phyloP scores from a whole-genome alignment of 148 eudicot genomes.

The Heliamphora exappendiculata region DNA sequence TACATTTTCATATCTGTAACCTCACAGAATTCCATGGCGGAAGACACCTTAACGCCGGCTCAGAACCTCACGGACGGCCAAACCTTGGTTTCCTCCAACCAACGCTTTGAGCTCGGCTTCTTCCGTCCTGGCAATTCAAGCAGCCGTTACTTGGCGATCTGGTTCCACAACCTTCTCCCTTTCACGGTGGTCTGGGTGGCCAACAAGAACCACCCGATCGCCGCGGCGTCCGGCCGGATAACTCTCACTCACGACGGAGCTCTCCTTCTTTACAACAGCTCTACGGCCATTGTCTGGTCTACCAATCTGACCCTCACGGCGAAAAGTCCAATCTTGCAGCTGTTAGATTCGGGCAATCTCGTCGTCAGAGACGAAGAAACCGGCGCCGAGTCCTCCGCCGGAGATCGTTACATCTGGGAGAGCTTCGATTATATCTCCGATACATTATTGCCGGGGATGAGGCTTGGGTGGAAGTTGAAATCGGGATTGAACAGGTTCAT shows the following conservation, averaged over 20 bases:
- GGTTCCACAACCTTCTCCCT: constrained; percentile 5
- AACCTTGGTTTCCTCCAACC: constrained; percentile 13
- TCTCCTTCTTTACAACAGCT: neutral
- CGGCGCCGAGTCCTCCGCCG: too few relatives aligned
- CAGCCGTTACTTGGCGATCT: constrained; percentile 7
- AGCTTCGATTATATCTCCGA: constrained; percentile 6
- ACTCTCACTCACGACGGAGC: neutral
- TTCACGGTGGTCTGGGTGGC: constrained; percentile 17
- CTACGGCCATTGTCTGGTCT: neutral
- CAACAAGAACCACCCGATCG: constrained; percentile 7
- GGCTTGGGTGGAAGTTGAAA: constrained; percentile 8
- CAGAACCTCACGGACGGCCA: constrained; percentile 12
- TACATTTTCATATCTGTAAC: neutral
- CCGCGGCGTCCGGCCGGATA: neutral
- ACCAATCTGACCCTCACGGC: neutral
- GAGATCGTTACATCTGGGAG: neutral
- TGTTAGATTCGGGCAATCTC: constrained; percentile 13
- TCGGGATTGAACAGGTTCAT: neutral
- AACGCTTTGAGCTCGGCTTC: constrained; percentile 19
- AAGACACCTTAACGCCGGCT: constrained; percentile 7
- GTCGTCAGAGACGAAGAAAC: neutral
- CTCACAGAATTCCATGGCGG: neutral
- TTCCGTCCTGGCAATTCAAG: constrained; percentile 9
- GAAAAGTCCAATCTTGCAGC: neutral
- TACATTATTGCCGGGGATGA: constrained; percentile 10